Percentiles rank a stretch among this genome's conserved stretches.
Conservation (phyloP, 1,139 yeast genomes). For the Kodamaea sp. region DNA sequence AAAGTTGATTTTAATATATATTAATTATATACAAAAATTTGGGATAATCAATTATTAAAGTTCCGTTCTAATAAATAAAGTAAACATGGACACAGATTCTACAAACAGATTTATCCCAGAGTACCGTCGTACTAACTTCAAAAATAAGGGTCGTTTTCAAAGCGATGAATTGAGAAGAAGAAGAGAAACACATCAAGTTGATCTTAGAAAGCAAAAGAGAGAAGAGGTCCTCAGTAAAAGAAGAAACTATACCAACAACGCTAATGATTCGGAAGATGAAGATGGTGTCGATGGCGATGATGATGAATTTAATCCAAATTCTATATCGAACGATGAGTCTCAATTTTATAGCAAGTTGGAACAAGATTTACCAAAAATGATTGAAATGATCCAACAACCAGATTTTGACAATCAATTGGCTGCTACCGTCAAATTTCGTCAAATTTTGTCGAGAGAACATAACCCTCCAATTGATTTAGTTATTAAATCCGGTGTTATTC, state of each 20-base stretch:
- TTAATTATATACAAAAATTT: not conserved
- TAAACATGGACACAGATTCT: slow-evolving; percentile 69
- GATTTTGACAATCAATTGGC: slow-evolving; percentile 80
- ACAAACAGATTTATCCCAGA: slow-evolving; percentile 91
- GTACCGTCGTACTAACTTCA: slow-evolving; percentile 94
- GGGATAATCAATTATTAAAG: not conserved
- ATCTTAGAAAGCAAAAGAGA: slow-evolving; percentile 91
- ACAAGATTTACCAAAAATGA: slow-evolving; percentile 81
- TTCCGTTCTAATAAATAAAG: not conserved
- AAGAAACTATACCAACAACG: slow-evolving; percentile 58
- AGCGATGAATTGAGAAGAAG: slow-evolving; percentile 97
- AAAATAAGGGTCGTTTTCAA: slow-evolving; percentile 90
- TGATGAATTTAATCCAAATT: slow-evolving; percentile 42
- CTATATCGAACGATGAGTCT: slow-evolving; percentile 41
- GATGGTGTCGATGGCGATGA: slow-evolving; percentile 47
- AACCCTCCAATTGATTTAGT: slow-evolving; percentile 97
- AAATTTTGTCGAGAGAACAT: slow-evolving; percentile 87
- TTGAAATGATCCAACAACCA: slow-evolving; percentile 71
- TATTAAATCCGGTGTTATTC: slow-evolving; percentile 89
- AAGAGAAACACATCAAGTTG: slow-evolving; percentile 96
- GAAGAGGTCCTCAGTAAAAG: slow-evolving; percentile 93
- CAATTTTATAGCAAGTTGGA: slow-evolving; percentile 57
- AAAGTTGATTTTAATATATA: not conserved
- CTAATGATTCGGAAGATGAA: slow-evolving; percentile 44
- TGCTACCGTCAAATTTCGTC: slow-evolving; percentile 91